Conservation (phyloP, 2,329 filamentous ascomycete species). For the Nectriaceae sp. region DNA sequence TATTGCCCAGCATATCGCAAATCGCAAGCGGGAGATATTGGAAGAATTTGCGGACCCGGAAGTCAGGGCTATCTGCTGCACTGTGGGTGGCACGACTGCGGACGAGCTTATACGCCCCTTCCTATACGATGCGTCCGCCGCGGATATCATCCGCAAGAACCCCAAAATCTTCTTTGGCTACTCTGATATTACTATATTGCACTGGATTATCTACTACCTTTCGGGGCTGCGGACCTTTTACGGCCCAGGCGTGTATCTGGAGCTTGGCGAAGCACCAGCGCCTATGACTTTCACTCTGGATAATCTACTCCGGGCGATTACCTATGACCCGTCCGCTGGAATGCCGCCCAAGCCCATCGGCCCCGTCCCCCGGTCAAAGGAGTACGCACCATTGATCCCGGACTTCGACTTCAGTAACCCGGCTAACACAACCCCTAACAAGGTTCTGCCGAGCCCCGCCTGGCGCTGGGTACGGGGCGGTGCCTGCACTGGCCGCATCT, state of each 20-base stretch:
- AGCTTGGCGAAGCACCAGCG: slow-evolving; percentile 36
- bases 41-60: slow-evolving; percentile 38
- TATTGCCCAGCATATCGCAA: slow-evolving; percentile 36
- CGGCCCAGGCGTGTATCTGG: slow-evolving; percentile 41
- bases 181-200: slow-evolving; percentile 44
- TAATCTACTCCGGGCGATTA: slow-evolving; percentile 36
- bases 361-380: slow-evolving; percentile 31
- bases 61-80: slow-evolving; percentile 41
- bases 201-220: slow-evolving; percentile 42
- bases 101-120: slow-evolving; percentile 42
- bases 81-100: slow-evolving; percentile 40
- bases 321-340: too few relatives aligned
- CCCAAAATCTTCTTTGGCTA: slow-evolving; percentile 46
- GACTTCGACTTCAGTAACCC: slow-evolving; percentile 23
- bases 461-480: slow-evolving; percentile 42
- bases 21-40: slow-evolving; percentile 40
- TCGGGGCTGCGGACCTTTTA: slow-evolving; percentile 46
- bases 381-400: too few relatives aligned
- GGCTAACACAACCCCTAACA: slow-evolving; percentile 26
- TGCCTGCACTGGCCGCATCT: slow-evolving; percentile 43
- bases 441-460: slow-evolving; percentile 28
- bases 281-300: slow-evolving; percentile 32
- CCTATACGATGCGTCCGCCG: slow-evolving; percentile 37
- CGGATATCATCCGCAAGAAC: slow-evolving; percentile 32
- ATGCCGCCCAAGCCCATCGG: slow-evolving; percentile 29